Evolutionary conservation across 208 protist species (phyloP), one percentile per base, ranked within the genome.

Genomic region (Vickermania spadyakhi): DNA sequence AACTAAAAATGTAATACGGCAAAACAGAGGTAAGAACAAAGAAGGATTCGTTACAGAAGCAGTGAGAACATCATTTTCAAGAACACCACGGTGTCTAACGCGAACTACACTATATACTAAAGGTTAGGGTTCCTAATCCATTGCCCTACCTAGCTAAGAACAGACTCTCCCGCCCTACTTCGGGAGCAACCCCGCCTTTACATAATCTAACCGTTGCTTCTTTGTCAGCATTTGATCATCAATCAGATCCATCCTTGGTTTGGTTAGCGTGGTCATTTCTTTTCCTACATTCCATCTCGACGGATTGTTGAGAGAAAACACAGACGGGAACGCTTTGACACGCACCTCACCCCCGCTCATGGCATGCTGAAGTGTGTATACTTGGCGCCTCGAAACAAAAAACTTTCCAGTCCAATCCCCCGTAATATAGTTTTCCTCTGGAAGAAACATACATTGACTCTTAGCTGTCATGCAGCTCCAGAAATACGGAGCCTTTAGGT

Each of bases 211-310:
- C 7, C 89, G 74, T 60, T 96, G 86, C 64, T 93, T 93, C 62
- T 96, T 96, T 7, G 89, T 93, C 51, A 96, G 55, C 86, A 93
- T 93, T 42, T 91, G 85, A 60, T 96, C 89, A 62, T 96, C 89
- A 42, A 96, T 96, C 25, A 96, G 68, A 52, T 91, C 86, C 86
- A 93, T 91, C 3, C 86, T 75, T 49, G 86, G 86, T 64, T 93
- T 91, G 5, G 78, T 84, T 49, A 92, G 50, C 14, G 89, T 92
- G 36, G 85, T 82, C 64, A 96, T 65, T 52, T 92, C 83, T 62
- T 96, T 96, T 7, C 89, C 89, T 52, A 96, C 80, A 61, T 91
- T 93, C 83, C 86, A 96, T 23, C 86, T 73, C 5, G 89, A 96
- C 21, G 86, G 86, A 42, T 68, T 88, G 36, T 81, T 91, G 52